These are phyloP conservation scores for Hymenoscyphus fructigenus DNA, from an alignment of 2,329 filamentous ascomycete genomes.

Conservation along the genomic window DNA sequence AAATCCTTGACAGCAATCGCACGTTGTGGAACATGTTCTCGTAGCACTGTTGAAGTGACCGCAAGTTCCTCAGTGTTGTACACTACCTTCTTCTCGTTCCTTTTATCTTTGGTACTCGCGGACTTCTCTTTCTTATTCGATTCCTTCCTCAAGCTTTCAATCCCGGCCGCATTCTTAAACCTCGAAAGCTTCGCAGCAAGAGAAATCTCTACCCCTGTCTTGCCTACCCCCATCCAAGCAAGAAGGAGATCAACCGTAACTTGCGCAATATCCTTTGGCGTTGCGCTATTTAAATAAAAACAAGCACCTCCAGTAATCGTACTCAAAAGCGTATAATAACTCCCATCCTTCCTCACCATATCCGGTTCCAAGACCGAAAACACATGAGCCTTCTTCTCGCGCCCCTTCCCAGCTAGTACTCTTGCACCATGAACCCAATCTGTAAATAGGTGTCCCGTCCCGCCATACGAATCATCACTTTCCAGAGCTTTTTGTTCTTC, in stretches of 20 bases:
- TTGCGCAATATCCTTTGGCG: slow-evolving; percentile 18
- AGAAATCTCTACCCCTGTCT: slow-evolving; percentile 12
- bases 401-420: slow-evolving; percentile 11
- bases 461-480: slow-evolving; percentile 14
- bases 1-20: slow-evolving; percentile 20
- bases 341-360: slow-evolving; percentile 11
- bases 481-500: slow-evolving; percentile 16
- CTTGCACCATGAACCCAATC: slow-evolving; percentile 21
- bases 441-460: slow-evolving; percentile 17
- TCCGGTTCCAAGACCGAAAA: slow-evolving; percentile 18
- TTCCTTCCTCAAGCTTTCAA: slow-evolving; percentile 8
- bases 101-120: no score
- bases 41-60: background rate
- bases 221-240: slow-evolving; percentile 27
- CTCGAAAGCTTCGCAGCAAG: slow-evolving; percentile 1
- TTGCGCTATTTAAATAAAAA: slow-evolving; percentile 15
- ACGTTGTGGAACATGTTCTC: slow-evolving; percentile 19
- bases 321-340: slow-evolving; percentile 24
- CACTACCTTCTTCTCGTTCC: background rate
- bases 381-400: slow-evolving; percentile 19
- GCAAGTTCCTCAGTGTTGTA: background rate
- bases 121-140: background rate
- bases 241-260: slow-evolving; percentile 23
- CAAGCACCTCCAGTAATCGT: slow-evolving; percentile 22
- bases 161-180: slow-evolving; percentile 5